Base-by-base conservation (phyloP, 2,329 filamentous ascomycete species). In the Diaporthe australafricana region DNA sequence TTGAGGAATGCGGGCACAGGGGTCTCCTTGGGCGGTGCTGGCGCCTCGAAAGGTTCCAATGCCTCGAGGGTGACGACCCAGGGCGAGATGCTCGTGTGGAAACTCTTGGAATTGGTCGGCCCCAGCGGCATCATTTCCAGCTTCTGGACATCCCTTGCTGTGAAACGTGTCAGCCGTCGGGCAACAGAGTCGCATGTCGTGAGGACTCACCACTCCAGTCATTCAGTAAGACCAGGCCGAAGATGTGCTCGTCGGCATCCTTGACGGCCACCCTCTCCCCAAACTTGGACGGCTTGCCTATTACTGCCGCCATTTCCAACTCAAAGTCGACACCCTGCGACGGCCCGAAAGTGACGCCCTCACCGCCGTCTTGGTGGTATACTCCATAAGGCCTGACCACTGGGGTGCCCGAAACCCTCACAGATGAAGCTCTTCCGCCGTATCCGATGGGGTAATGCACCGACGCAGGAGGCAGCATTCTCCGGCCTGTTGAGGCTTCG, bases 51-150 rank as follows among this genome's bases (percentile, higher is more conserved):
- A 32, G 90, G 85, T 5, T 88, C 82, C n/a, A 92, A 77, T 0
- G 90, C 90, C 45, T 91, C 89, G 1, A 88, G 80, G 0, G 89
- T 90, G 4, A 92, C 79, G 16, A 92, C 81, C 90, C 90, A 92
- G 0, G 90, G 89, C 0, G 87, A 89, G 27, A 92, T 87, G 0
- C 84, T 85, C 0, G 89, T 92, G 8, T 84, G 86, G 53, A 91
- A 90, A 40, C 85, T 87, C 77, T 92, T 92, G 2, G 86, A 85
- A 65, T 91, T 90, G 67, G 91, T 84, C 0, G 90, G 90, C 0
- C 90, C 90, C 0, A 91, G 79, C 0, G 89, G 89, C 3, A 81
- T 82, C 89, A 91, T 91, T 75, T 92, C 90, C 27, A 88, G 81
- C 0, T 80, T 84, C 77, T 92, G 90, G 25, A 92, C 88, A 76